Evolutionary conservation across 179 eudicot genomes (phyloP).

Genomic region (Kewa caespitosa): DNA sequence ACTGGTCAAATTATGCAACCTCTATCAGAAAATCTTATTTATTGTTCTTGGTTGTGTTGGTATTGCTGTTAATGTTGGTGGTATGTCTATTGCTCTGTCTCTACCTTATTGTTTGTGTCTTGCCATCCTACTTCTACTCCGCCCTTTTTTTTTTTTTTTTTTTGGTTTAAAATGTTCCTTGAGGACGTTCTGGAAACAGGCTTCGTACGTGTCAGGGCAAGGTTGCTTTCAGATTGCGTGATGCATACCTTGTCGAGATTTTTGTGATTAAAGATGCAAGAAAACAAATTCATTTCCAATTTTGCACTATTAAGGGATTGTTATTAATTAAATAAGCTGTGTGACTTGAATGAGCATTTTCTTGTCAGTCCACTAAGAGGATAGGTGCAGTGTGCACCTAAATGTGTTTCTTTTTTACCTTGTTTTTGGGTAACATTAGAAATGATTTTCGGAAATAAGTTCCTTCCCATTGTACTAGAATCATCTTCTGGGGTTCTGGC

Average conservation of each 20-base stretch:
- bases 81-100: neutral
- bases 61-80: neutral
- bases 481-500: neutral
- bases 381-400: neutral
- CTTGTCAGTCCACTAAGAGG: neutral
- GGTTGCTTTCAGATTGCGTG: too few relatives aligned
- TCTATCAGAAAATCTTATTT: neutral
- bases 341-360: neutral
- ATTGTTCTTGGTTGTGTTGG: neutral
- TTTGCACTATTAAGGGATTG: neutral
- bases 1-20: too few relatives aligned
- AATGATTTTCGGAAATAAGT: neutral
- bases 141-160: too few relatives aligned
- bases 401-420: too few relatives aligned
- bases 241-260: too few relatives aligned
- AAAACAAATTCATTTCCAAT: neutral
- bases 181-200: neutral
- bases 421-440: too few relatives aligned
- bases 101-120: neutral
- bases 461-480: neutral
- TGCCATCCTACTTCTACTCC: too few relatives aligned
- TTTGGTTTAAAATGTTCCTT: neutral
- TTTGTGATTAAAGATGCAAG: too few relatives aligned
- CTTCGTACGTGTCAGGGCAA: too few relatives aligned
- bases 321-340: neutral